These are phyloP conservation scores for Morella rubra DNA, from an alignment of 306 rosid species.

Conservation along the genomic window DNA sequence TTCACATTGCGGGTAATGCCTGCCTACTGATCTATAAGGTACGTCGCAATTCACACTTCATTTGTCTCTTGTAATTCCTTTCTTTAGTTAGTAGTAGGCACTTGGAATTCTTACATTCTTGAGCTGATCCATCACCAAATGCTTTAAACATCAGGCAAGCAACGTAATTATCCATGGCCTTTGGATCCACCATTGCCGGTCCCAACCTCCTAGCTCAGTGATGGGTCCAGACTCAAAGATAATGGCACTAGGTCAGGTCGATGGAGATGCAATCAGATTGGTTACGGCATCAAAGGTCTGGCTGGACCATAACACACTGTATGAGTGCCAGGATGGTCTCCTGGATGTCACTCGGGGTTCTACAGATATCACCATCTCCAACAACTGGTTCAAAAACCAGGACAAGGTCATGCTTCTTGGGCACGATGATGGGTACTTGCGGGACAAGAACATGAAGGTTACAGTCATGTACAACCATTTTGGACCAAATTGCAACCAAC, in stretches of 20 bases:
- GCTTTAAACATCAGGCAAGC: neutral
- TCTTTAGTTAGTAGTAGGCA: neutral
- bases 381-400: slow-evolving; percentile 6
- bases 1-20: slow-evolving; percentile 4
- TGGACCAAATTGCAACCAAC: slow-evolving; percentile 19
- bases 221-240: slow-evolving; percentile 2
- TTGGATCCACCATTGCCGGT: slow-evolving; percentile 1
- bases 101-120: neutral
- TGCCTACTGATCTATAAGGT: slow-evolving; percentile 3
- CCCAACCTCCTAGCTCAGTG: neutral
- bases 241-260: neutral
- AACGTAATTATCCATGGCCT: slow-evolving; percentile 4
- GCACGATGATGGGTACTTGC: neutral
- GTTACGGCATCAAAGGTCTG: slow-evolving; percentile 4
- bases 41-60: neutral
- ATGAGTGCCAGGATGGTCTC: slow-evolving; percentile 6
- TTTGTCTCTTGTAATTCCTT: neutral
- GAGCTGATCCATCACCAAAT: neutral
- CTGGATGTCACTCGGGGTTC: slow-evolving; percentile 14
- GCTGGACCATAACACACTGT: slow-evolving; percentile 3
- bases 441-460: slow-evolving; percentile 17
- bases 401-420: slow-evolving; percentile 8
- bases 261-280: slow-evolving; percentile 5
- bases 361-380: slow-evolving; percentile 9
- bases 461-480: slow-evolving; percentile 12